phyloP scores from a whole-genome alignment of 305 asterid genomes.

The Petunia hybrid region DNA sequence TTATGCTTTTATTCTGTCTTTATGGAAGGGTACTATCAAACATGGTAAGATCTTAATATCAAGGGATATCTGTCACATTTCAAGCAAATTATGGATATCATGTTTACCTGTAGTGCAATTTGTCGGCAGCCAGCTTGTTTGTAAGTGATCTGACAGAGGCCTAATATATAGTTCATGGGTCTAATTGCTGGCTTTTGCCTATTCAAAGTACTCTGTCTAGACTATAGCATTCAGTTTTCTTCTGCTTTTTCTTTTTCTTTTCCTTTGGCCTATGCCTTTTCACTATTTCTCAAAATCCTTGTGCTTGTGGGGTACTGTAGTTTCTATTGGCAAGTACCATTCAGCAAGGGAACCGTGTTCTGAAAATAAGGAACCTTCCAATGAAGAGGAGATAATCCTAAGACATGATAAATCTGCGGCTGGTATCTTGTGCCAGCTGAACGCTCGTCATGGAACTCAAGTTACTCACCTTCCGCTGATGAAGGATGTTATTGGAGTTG shows the following conservation, averaged over 20 bases:
- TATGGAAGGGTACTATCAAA: background rate
- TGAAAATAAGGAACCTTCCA: slow-evolving; percentile 41
- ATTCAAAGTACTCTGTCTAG: background rate
- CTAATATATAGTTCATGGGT: slow-evolving; percentile 11
- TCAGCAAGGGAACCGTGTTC: slow-evolving; percentile 38
- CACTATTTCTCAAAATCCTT: slow-evolving; percentile 25
- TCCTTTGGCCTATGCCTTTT: background rate
- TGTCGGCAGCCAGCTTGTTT: background rate
- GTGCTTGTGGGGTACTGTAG: slow-evolving; percentile 47
- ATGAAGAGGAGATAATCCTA: slow-evolving; percentile 57
- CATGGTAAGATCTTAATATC: slow-evolving; percentile 6
- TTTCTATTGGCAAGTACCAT: slow-evolving; percentile 55
- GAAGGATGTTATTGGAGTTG: slow-evolving; percentile 72
- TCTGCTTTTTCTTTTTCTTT: slow-evolving; percentile 6
- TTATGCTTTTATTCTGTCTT: background rate
- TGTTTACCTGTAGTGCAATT: background rate
- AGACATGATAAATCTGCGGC: slow-evolving; percentile 68
- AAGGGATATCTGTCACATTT: background rate
- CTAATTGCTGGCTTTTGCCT: slow-evolving; percentile 3
- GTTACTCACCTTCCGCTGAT: slow-evolving; percentile 49
- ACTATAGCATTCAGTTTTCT: background rate
- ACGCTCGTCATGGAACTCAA: slow-evolving; percentile 46
- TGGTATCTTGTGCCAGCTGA: slow-evolving; percentile 55
- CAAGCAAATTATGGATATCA: slow-evolving; percentile 8
- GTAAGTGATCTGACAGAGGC: background rate